These are phyloP conservation scores for Lactifluus subvellereus DNA, from an alignment of 768 basidiomycete species.

Conservation along the genomic window DNA sequence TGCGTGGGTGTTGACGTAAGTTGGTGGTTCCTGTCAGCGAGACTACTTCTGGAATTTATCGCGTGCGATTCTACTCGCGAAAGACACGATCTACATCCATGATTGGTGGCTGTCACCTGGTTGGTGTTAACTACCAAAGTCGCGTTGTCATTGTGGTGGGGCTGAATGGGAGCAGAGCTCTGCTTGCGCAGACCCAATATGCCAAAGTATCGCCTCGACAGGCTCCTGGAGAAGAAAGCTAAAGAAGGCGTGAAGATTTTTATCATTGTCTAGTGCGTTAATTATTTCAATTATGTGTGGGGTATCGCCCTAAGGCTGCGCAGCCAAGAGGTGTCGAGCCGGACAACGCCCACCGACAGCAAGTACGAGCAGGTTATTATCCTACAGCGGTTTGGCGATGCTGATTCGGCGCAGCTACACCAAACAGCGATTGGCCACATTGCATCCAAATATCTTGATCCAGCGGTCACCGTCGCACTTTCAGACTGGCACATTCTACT, in stretches of 20 bases:
- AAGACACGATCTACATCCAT: conserved; percentile 87
- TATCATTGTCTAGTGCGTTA: conserved; percentile 82
- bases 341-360: conserved; percentile 93
- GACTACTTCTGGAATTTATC: conserved; percentile 99
- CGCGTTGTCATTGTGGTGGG: background rate
- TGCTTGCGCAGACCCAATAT: conserved; percentile 80
- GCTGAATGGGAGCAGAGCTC: conserved; percentile 47
- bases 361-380: conserved; percentile 43
- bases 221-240: conserved; percentile 82
- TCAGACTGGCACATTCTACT: conserved; percentile 95
- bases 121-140: conserved; percentile 28
- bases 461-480: conserved; percentile 98
- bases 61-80: conserved; percentile 83
- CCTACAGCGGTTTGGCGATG: background rate
- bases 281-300: background rate
- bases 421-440: conserved; percentile 68
- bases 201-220: conserved; percentile 82
- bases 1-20: background rate
- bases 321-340: conserved; percentile 92
- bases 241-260: conserved; percentile 94
- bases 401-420: conserved; percentile 52
- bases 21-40: conserved; percentile 43
- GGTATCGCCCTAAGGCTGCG: background rate
- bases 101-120: conserved; percentile 98
- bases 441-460: conserved; percentile 93